Percentiles rank a stretch among this genome's conserved stretches.
Conservation (phyloP, 2,329 filamentous ascomycete genomes). For the Balansia obtecta region DNA sequence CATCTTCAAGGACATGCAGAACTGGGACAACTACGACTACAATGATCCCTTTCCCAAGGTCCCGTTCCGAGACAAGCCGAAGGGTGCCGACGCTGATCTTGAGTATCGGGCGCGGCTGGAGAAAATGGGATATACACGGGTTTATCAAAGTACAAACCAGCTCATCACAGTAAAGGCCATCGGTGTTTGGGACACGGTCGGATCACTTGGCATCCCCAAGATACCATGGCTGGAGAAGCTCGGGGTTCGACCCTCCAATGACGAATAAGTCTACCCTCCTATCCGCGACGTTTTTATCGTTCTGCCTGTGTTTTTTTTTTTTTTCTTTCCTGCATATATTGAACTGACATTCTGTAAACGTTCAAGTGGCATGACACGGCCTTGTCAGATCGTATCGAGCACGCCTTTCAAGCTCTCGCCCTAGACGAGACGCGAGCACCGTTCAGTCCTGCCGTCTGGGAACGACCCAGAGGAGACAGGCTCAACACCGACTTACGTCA, state of each 20-base stretch:
- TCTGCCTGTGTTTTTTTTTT: slow-evolving; percentile 12
- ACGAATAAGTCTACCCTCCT: slow-evolving; percentile 28
- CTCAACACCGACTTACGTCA: slow-evolving; percentile 33
- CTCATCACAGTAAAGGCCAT: slow-evolving; percentile 32
- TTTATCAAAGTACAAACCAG: slow-evolving; percentile 25
- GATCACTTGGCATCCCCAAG: slow-evolving; percentile 32
- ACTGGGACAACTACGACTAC: slow-evolving; percentile 34
- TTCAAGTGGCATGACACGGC: slow-evolving; percentile 42
- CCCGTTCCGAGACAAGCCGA: slow-evolving; percentile 37
- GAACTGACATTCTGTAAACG: slow-evolving; percentile 23
- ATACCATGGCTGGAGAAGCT: slow-evolving; percentile 32
- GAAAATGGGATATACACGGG: slow-evolving; percentile 30
- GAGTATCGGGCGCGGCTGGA: slow-evolving; percentile 32
- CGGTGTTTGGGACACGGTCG: slow-evolving; percentile 36
- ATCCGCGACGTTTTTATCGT: background rate
- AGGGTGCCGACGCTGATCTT: slow-evolving; percentile 26
- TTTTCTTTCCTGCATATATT: too few species aligned
- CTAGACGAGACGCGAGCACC: slow-evolving; percentile 42
- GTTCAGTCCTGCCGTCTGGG: slow-evolving; percentile 45
- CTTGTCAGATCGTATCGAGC: slow-evolving; percentile 38
- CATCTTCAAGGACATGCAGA: slow-evolving; percentile 44
- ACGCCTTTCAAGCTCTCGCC: slow-evolving; percentile 47
- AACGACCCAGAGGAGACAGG: slow-evolving; percentile 26
- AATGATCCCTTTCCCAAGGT: slow-evolving; percentile 32
- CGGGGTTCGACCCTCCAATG: slow-evolving; percentile 31